Evolutionary conservation across 176 grass and related monocot genomes (phyloP).

Genomic region (Bromus sterilis): DNA sequence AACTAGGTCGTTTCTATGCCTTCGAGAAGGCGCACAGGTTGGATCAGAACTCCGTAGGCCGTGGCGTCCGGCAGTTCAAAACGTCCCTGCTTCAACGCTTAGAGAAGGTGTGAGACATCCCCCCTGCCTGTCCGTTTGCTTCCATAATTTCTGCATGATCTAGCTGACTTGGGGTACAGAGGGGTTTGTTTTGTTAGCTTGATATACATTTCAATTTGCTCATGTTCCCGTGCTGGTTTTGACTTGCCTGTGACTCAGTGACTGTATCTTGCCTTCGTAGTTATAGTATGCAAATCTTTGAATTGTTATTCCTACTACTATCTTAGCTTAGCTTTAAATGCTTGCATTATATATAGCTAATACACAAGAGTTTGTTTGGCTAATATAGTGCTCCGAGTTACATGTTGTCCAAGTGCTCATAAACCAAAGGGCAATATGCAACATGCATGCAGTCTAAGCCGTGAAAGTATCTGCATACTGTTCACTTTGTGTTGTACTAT

Average conservation of each 20-base stretch:
- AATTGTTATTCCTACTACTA: not conserved
- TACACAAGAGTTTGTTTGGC: not conserved
- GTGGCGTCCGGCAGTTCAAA: conserved; percentile 96
- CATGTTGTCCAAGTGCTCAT: not conserved
- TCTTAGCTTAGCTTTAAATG: not conserved
- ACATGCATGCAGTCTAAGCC: not conserved
- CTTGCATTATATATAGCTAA: not conserved
- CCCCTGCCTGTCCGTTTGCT: not conserved
- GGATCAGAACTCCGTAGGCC: conserved; percentile 75
- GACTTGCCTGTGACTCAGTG: not conserved
- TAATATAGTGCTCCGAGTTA: not conserved
- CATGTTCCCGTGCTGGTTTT: conserved; percentile 18
- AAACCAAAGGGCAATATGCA: not conserved
- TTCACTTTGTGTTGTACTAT: not conserved
- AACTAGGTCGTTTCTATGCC: conserved; percentile 85
- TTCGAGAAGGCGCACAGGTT: conserved; percentile 92
- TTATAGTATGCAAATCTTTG: not conserved
- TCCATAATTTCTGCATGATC: conserved; percentile 20
- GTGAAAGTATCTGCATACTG: not conserved
- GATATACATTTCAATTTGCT: conserved; percentile 4
- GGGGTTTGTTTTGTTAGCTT: conserved; percentile 16
- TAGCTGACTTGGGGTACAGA: not conserved
- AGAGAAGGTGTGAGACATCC: conserved; percentile 52
- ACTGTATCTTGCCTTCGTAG: not conserved
- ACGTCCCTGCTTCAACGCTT: conserved; percentile 76